Evolutionary conservation across 2,329 filamentous ascomycete genomes (phyloP), one percentile per base, ranked within the genome.

Genomic region (Ambrosiella beaveri): DNA sequence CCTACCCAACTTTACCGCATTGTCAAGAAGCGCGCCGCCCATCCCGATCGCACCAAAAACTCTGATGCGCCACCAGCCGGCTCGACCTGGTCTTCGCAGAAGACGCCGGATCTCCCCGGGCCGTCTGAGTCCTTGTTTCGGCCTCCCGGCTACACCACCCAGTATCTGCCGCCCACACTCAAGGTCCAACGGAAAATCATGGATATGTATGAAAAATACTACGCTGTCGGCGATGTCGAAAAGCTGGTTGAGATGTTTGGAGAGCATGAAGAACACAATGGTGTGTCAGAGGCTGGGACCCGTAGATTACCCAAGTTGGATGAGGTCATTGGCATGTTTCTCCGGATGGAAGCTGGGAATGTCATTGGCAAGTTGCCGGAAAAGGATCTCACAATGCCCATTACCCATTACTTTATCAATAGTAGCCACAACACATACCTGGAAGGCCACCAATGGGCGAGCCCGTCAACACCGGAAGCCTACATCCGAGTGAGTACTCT

Each of bases 361-460:
- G 76, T 76, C 3, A 64, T 70, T 17, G 69, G 70, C 19, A 68
- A 70, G 7, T 59, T 69, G 19, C 64, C 71, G 37, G 65, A 71
- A 62, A 74, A 79, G 59, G 84, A 89, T 65, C 67, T 81, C 38
- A 77, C 77, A 0, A 79, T 78, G 56, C 86, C 88, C 3, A 75
- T 95, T 59, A 87, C 85, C 52, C 88, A 94, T 67, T 96, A 96
- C 72, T 96, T 88, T 69, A 90, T 96, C 68, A 95, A 85, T 62
- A 94, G 88, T 63, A 95, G 88, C 66, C 90, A 96, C 73, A 96
- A 96, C 68, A 96, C 90, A 0, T 96, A 95, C 68, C 74, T 95
- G 47, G 83, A 84, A 1, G 90, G 90, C 1, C 89, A 95, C 65
- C 91, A 96, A 69, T 75, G 93, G 45, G 83, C 81, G 61, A 88